Evolutionary conservation across 768 basidiomycete species (phyloP).

Genomic region (Tylopilus felleus): DNA sequence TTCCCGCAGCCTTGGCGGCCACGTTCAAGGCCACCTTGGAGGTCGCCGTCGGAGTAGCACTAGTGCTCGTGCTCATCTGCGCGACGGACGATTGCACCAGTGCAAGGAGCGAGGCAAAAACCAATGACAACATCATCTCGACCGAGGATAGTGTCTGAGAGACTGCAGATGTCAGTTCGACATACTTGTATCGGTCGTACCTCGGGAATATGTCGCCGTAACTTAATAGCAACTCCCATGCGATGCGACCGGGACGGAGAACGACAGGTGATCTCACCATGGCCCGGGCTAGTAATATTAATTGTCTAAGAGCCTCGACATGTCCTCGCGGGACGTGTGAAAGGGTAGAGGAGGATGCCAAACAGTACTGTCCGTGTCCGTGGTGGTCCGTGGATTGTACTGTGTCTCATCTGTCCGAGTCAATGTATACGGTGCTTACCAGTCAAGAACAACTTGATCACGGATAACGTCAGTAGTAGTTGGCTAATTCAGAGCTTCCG

Average conservation of each 20-base stretch:
- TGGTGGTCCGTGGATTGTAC: too few species aligned
- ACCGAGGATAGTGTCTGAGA: neutral
- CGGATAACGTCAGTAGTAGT: too few species aligned
- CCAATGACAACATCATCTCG: constrained; percentile 1
- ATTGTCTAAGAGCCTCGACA: neutral
- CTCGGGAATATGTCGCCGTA: neutral
- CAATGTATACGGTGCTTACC: too few species aligned
- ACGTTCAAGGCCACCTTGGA: constrained; percentile 27
- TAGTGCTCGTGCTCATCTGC: neutral
- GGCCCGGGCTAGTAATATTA: neutral
- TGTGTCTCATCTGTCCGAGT: too few species aligned
- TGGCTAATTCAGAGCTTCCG: too few species aligned
- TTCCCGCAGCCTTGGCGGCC: constrained; percentile 38
- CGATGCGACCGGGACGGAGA: neutral
- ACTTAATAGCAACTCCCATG: neutral
- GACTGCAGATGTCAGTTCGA: neutral
- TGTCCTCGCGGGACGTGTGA: neutral
- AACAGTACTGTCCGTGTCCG: too few species aligned
- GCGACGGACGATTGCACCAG: neutral
- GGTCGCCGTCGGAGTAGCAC: neutral
- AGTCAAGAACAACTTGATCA: too few species aligned
- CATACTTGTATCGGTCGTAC: constrained; percentile 1
- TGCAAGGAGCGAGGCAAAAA: constrained; percentile 5
- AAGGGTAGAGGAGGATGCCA: too few species aligned
- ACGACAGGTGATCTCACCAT: neutral